Base-by-base conservation (phyloP, 352 stramenopile genomes). In the Thraustochytrium sp. region DNA sequence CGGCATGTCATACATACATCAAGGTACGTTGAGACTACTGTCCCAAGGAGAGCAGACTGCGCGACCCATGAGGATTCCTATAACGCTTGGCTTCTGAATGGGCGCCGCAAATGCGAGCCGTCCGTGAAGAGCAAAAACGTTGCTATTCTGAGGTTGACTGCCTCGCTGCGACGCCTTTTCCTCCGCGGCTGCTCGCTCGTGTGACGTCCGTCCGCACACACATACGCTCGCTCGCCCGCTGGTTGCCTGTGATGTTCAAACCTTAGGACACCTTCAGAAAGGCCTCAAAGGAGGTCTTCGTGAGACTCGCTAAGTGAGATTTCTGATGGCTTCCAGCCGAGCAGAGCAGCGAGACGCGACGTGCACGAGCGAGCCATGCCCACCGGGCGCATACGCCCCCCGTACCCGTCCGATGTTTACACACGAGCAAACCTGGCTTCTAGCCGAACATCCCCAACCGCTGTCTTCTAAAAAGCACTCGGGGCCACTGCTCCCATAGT, bases 261-360 rank as follows among this genome's bases (percentile, higher is more conserved):
- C 65, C 65, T 77, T 77, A 77, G 65, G 65, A 77, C 65, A 77
- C 65, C 65, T 77, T 77, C 65, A 77, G 65, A 77, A 64, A 77
- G 65, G 64, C 65, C 26, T 36, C 42, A 77, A 77, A 31, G 46
- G 65, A 72, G 59, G 59, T 55, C 46, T 77, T 64, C 68, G 37
- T 77, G 65, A 77, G 65, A 77, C 26, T 31, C 26, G 42, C 65
- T 77, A 77, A 55, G 49, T 77, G 65, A 77, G 65, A 77, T 77
- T 77, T 55, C 65, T 77, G 65, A 72, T 72, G 59, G 59, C 59
- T 34, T n/a, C n/a, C n/a, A n/a, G n/a, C n/a, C n/a, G n/a, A n/a
- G n/a, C n/a, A n/a, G n/a, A n/a, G n/a, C n/a, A n/a, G n/a, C n/a
- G n/a, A n/a, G n/a, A n/a, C n/a, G n/a, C n/a, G n/a, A n/a, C n/a